Evolutionary conservation across 192 early-diverging fungal species (phyloP).

Genomic region (Coemansia sp.): DNA sequence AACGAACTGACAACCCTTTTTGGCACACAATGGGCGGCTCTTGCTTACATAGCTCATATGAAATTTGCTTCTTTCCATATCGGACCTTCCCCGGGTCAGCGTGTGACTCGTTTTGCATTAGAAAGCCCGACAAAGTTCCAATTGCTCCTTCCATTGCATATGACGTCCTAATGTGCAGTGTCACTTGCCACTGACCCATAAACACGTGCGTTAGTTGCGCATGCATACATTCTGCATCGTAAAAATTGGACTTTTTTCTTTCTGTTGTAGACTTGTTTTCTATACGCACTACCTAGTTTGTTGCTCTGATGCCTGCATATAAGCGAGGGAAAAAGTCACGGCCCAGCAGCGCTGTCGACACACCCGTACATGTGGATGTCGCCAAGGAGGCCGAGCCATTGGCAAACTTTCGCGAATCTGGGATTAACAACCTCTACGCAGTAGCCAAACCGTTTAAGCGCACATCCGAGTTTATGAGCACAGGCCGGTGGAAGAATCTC

Average conservation of each 20-base stretch:
- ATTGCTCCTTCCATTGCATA: background rate
- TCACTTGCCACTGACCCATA: background rate
- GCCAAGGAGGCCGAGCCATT: slow-evolving; percentile 39
- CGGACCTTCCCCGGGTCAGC: slow-evolving; percentile 4
- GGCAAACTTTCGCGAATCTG: slow-evolving; percentile 35
- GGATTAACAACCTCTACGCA: slow-evolving; percentile 46
- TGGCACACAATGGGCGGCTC: background rate
- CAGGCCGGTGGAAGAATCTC: slow-evolving; percentile 76
- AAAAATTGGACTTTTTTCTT: background rate
- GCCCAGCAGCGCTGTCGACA: slow-evolving; percentile 52
- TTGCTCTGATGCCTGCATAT: slow-evolving; percentile 26
- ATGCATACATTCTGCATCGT: background rate
- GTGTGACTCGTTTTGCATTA: background rate
- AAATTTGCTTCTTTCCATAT: background rate
- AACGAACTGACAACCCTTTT: background rate
- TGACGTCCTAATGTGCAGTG: background rate
- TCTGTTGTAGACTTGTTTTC: background rate
- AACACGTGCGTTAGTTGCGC: background rate
- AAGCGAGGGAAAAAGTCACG: slow-evolving; percentile 52
- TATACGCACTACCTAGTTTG: background rate
- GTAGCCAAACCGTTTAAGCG: slow-evolving; percentile 77
- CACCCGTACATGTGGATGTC: slow-evolving; percentile 26
- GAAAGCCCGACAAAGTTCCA: background rate
- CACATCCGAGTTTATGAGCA: slow-evolving; percentile 57
- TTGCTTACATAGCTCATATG: background rate